A percentile compares a stretch with the other conserved stretches of the same genome.
Conservation (phyloP, 352 stramenopile species). For the Thraustochytrium striatum region DNA sequence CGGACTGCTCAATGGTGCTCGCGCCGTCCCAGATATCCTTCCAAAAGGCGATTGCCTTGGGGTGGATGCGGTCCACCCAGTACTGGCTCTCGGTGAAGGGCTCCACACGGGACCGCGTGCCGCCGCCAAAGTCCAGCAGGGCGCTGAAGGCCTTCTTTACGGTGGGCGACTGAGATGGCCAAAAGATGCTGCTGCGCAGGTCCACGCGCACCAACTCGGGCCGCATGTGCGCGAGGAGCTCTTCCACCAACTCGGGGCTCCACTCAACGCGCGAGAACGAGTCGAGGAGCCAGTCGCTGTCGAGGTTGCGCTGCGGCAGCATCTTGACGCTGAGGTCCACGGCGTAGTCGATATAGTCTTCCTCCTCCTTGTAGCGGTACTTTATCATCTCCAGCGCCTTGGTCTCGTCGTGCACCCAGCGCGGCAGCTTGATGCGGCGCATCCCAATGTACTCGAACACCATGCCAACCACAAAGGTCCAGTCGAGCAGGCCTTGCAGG, state of each 20-base stretch:
- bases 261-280: background rate
- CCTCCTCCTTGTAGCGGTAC: constrained; percentile 41
- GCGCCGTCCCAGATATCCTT: background rate
- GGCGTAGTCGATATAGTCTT: constrained; percentile 26
- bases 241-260: background rate
- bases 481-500: constrained; percentile 19
- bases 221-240: background rate
- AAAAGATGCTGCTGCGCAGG: constrained; percentile 14
- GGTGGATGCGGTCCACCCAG: background rate
- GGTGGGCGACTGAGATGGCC: background rate
- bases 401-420: constrained; percentile 36
- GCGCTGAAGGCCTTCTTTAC: background rate
- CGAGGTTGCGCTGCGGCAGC: background rate
- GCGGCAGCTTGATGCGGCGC: background rate
- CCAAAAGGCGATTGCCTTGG: background rate
- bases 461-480: constrained; percentile 6
- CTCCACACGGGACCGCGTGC: background rate
- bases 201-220: constrained; percentile 24
- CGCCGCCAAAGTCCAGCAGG: background rate
- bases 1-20: background rate
- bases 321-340: constrained; percentile 3
- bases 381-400: background rate
- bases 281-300: constrained; percentile 22
- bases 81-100: constrained; percentile 2
- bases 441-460: constrained; percentile 49